Conservation (phyloP, 108 stramenopile species). For the Pseudonitzschia delicatissima region DNA sequence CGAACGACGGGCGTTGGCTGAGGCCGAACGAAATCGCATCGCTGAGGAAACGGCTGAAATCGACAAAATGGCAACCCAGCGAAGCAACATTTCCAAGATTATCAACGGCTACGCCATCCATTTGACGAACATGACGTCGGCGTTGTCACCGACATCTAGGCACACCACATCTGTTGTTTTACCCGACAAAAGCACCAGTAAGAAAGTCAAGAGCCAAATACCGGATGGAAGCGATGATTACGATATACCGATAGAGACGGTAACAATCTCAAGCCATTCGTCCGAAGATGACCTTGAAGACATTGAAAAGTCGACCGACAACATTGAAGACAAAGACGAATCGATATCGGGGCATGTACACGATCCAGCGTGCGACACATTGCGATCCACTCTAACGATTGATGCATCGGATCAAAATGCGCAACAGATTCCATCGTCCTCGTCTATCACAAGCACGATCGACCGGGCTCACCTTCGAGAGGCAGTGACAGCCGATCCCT, state of each 20-base stretch:
- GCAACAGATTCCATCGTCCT: no score
- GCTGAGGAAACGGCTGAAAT: neutral
- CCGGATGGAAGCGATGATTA: neutral
- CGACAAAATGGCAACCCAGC: neutral
- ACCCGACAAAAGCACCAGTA: neutral
- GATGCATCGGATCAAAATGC: no score
- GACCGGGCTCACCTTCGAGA: neutral
- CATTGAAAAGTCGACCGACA: neutral
- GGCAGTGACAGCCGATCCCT: neutral
- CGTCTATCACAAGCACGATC: neutral
- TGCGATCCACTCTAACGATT: no score
- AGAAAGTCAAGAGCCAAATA: neutral
- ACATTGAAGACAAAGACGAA: neutral
- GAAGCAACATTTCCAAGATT: neutral
- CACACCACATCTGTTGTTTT: no score
- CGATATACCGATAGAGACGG: neutral
- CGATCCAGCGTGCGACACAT: no score
- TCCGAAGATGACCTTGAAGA: neutral
- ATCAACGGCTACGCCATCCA: neutral
- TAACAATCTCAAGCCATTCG: neutral
- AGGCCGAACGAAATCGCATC: neutral
- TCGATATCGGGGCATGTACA: no score
- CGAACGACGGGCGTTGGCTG: neutral
- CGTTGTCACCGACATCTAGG: neutral
- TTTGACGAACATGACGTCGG: conserved; percentile 4